phyloP scores from a whole-genome alignment of 345 rosid species.

The Aquilaria yunnanensis region DNA sequence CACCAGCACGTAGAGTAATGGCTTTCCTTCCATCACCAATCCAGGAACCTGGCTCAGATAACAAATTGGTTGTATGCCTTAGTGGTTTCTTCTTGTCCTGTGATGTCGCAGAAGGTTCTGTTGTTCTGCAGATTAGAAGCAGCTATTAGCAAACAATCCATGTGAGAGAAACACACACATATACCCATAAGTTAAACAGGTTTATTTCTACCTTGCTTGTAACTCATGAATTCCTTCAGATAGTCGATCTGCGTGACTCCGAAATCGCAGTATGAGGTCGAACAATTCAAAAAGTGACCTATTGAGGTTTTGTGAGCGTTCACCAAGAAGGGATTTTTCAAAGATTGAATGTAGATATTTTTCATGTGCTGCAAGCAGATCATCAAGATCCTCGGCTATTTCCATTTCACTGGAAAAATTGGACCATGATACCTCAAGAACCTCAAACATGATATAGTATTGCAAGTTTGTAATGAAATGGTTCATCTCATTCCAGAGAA shows the following conservation, averaged over 20 bases:
- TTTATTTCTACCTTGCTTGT: slow-evolving; percentile 59
- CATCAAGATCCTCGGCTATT: slow-evolving; percentile 91
- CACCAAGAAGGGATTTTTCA: slow-evolving; percentile 91
- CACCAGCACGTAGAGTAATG: slow-evolving; percentile 79
- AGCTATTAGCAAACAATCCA: not conserved
- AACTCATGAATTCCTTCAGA: slow-evolving; percentile 85
- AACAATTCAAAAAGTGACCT: slow-evolving; percentile 79
- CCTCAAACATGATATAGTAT: slow-evolving; percentile 98
- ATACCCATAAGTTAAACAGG: not conserved
- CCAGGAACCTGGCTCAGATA: slow-evolving; percentile 61
- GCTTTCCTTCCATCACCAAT: slow-evolving; percentile 80
- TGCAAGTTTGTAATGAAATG: slow-evolving; percentile 96
- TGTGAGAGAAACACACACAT: not conserved
- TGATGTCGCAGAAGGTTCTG: slow-evolving; percentile 45
- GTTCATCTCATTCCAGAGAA: slow-evolving; percentile 94
- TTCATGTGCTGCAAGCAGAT: slow-evolving; percentile 92
- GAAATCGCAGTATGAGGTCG: slow-evolving; percentile 80
- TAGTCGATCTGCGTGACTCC: slow-evolving; percentile 85
- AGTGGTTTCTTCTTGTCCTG: slow-evolving; percentile 38
- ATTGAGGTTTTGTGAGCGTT: slow-evolving; percentile 70
- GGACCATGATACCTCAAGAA: slow-evolving; percentile 96
- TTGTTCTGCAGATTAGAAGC: slow-evolving; percentile 34
- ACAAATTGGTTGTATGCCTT: slow-evolving; percentile 26
- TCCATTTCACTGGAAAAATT: slow-evolving; percentile 85
- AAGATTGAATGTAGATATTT: slow-evolving; percentile 81